Percentiles rank a stretch among this genome's conserved stretches.
Conservation (phyloP, 2,329 filamentous ascomycete genomes). For the Zasmidium cellare region DNA sequence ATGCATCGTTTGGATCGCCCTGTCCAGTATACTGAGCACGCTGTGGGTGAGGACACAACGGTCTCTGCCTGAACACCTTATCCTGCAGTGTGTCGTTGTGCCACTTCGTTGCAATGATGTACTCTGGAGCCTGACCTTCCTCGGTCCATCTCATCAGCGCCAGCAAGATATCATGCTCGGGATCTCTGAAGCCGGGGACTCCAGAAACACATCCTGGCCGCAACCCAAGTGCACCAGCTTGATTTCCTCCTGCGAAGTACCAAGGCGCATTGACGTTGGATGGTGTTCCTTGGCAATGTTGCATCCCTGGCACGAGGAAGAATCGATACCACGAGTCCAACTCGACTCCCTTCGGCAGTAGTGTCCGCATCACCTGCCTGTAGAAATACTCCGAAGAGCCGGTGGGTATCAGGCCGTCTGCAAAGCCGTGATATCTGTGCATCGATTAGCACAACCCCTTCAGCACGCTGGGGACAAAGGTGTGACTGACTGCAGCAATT, state of each 20-base stretch:
- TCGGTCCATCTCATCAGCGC: slow-evolving; percentile 43
- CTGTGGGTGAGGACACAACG: slow-evolving; percentile 37
- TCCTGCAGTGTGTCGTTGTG: slow-evolving; percentile 31
- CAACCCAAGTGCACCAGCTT: slow-evolving; percentile 28
- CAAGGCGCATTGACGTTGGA: slow-evolving; percentile 42
- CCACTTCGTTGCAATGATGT: slow-evolving; percentile 39
- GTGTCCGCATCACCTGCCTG: slow-evolving; percentile 41
- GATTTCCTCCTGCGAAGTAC: slow-evolving; percentile 45
- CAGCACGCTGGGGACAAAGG: too few species aligned
- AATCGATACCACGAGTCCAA: slow-evolving; percentile 44
- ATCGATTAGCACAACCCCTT: not conserved
- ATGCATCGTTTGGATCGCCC: slow-evolving; percentile 31
- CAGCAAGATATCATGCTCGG: slow-evolving; percentile 36
- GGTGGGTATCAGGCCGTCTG: slow-evolving; percentile 50
- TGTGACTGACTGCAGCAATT: slow-evolving; percentile 32
- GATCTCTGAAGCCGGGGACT: slow-evolving; percentile 35
- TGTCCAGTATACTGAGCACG: slow-evolving; percentile 30
- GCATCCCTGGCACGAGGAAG: slow-evolving; percentile 48
- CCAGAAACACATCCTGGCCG: slow-evolving; percentile 18
- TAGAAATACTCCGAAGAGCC: slow-evolving; percentile 55
- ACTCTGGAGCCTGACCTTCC: slow-evolving; percentile 37
- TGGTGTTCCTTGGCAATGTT: slow-evolving; percentile 42
- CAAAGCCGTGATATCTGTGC: slow-evolving; percentile 44
- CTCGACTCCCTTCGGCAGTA: slow-evolving; percentile 37
- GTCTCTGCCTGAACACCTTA: slow-evolving; percentile 37